Conservation (phyloP, 1,284 basidiomycete genomes). For the Cutaneotrichosporon cavernicola region DNA sequence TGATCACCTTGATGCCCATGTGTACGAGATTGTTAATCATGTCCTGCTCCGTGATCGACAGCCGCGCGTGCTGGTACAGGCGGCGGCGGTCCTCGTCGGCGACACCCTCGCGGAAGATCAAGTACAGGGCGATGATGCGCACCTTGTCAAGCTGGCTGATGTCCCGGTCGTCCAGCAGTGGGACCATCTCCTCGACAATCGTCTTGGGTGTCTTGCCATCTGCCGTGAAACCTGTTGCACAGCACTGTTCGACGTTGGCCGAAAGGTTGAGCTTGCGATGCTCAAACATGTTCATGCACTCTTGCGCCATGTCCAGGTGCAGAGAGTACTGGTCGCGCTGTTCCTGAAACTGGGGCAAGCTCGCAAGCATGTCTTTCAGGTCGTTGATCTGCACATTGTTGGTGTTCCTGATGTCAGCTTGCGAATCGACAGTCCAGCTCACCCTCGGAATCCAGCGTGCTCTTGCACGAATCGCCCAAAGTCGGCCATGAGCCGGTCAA, state of each 20-base stretch:
- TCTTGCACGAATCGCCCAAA: conserved; percentile 92
- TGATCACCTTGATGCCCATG: conserved; percentile 78
- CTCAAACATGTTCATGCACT: conserved; percentile 93
- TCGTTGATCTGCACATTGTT: conserved; percentile 78
- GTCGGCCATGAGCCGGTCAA: conserved; percentile 90
- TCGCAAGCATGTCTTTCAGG: conserved; percentile 99
- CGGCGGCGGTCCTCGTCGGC: conserved; percentile 94
- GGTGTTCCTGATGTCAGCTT: conserved; percentile 49
- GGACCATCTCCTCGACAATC: conserved; percentile 98
- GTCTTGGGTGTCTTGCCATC: conserved; percentile 89
- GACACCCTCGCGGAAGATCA: conserved; percentile 92
- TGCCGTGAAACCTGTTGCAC: conserved; percentile 81
- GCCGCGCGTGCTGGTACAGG: conserved; percentile 92
- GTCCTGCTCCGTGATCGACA: conserved; percentile 87
- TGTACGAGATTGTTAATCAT: conserved; percentile 83
- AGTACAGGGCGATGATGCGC: conserved; percentile 93
- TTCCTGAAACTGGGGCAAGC: conserved; percentile 90
- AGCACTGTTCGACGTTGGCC: conserved; percentile 92
- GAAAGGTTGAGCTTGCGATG: conserved; percentile 79
- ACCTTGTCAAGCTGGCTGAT: conserved; percentile 78
- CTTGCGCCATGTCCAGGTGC: conserved; percentile 95
- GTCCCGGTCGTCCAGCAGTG: conserved; percentile 78
- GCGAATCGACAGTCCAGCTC: conserved; percentile 12
- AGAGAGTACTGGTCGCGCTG: conserved; percentile 94
- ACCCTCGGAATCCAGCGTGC: conserved; percentile 79